A percentile compares a stretch with the other conserved stretches of the same genome.
Conservation (phyloP, 2,329 filamentous ascomycete species). For the Venturia nashicola region DNA sequence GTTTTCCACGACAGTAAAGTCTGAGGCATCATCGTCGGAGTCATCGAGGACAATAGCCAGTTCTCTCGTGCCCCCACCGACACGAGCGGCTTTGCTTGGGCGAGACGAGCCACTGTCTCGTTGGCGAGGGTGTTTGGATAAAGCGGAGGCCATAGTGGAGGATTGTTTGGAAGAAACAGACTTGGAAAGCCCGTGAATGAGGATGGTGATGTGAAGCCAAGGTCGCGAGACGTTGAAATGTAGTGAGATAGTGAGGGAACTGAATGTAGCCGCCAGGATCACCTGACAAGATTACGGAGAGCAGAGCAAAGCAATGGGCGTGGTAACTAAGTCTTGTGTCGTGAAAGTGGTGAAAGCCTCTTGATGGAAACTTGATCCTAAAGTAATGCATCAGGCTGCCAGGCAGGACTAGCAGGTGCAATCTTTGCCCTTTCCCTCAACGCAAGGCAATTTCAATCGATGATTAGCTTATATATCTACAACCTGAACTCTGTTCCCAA, state of each 20-base stretch:
- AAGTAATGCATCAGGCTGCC: neutral
- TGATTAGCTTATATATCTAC: slow-evolving; percentile 26
- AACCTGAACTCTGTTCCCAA: slow-evolving; percentile 34
- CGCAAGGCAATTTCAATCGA: too few species aligned
- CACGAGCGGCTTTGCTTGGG: neutral
- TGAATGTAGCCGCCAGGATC: neutral
- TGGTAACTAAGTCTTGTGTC: neutral
- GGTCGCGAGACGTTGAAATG: neutral
- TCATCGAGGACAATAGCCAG: neutral
- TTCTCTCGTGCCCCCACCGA: neutral
- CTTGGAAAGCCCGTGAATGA: neutral
- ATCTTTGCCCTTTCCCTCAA: neutral
- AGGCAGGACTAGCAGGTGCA: neutral
- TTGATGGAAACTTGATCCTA: neutral
- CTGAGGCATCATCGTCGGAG: neutral
- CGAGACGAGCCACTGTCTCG: neutral
- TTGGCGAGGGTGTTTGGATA: neutral
- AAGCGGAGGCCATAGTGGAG: neutral
- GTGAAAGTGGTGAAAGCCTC: neutral
- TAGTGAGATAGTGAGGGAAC: neutral
- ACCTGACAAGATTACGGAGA: neutral
- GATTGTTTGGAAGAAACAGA: neutral
- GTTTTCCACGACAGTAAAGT: neutral
- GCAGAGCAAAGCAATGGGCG: neutral
- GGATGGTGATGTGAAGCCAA: neutral